Evolutionary conservation across 768 basidiomycete species (phyloP), one percentile per base, ranked within the genome.

Genomic region (Agrocybe pediades): DNA sequence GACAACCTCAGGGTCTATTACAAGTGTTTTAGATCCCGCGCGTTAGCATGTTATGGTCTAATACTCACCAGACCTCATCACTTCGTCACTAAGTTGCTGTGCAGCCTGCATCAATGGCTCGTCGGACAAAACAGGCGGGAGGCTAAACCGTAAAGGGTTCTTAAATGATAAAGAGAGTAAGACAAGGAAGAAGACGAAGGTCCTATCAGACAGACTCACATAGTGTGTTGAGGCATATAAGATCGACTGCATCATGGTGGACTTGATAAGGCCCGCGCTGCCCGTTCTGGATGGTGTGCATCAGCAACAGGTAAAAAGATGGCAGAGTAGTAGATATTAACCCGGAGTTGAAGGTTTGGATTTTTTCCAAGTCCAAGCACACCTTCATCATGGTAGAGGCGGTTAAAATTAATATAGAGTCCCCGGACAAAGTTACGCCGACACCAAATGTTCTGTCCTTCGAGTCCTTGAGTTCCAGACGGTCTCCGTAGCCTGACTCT

Each of bases 241-340:
- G 57, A 92, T 90, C 9, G 90, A 90, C 64, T 92, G 89, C 41
- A 84, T 88, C 85, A 93, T 86, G 21, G 84, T 88, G 8, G 87
- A 85, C 68, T 87, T 87, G 65, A 92, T 82, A 21, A 92, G 72
- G 53, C 81, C 80, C 2, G 87, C 83, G 40, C 74, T 80, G 54
- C 85, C 90, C 51, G 76, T 83, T 47, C 85, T 88, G 51, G 15
- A 48, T 33, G n/a, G n/a, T n/a, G 19, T 30, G 36, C 6, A 6
- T 16, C 36, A 17, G 1, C 16, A 41, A 58, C 11, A 46, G 26
- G 19, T 40, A 51, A 43, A 9, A 47, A 47, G 48, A 55, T 42
- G 53, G 20, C 15, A 20, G 20, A 6, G 17, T 16, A 24, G n/a
- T 29, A 41, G 9, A 47, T 17, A 72, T 82, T 62, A 63, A 91